A percentile compares a stretch with the other conserved stretches of the same genome.
Conservation (phyloP, 1,284 basidiomycete species). For the Rhodotorula mucilaginosa region DNA sequence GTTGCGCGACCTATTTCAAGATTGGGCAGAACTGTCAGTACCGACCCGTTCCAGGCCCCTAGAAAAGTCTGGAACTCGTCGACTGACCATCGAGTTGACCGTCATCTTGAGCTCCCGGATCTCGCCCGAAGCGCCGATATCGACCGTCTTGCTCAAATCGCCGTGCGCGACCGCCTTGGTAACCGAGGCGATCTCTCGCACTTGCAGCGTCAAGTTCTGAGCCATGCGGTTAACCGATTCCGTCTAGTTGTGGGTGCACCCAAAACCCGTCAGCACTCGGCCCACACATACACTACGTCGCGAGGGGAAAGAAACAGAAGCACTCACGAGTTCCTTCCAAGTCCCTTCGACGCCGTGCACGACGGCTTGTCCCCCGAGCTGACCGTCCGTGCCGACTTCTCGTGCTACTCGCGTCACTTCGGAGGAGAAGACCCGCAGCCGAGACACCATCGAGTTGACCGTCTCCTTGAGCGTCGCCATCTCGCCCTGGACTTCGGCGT, state of each 20-base stretch:
- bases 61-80: neutral
- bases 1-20: constrained; percentile 60
- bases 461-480: constrained; percentile 79
- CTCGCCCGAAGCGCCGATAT: constrained; percentile 94
- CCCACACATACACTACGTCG: no score
- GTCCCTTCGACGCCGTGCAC: constrained; percentile 91
- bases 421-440: constrained; percentile 75
- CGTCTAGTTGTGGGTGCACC: constrained; percentile 7
- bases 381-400: constrained; percentile 89
- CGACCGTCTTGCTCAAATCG: constrained; percentile 82
- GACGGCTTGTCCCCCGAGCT: constrained; percentile 87
- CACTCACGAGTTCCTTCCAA: constrained; percentile 56
- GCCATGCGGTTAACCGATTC: constrained; percentile 67
- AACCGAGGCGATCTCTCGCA: constrained; percentile 72
- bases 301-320: neutral
- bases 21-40: no score
- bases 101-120: constrained; percentile 89
- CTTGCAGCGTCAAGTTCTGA: constrained; percentile 77
- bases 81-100: constrained; percentile 86
- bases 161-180: constrained; percentile 97
- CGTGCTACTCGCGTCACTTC: constrained; percentile 61
- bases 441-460: constrained; percentile 79
- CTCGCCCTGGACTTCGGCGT: constrained; percentile 81
- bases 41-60: neutral
- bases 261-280: neutral